Evolutionary conservation across 2,329 filamentous ascomycete genomes (phyloP), one percentile per base, ranked within the genome.

Genomic region (Clarireedia hainanense): DNA sequence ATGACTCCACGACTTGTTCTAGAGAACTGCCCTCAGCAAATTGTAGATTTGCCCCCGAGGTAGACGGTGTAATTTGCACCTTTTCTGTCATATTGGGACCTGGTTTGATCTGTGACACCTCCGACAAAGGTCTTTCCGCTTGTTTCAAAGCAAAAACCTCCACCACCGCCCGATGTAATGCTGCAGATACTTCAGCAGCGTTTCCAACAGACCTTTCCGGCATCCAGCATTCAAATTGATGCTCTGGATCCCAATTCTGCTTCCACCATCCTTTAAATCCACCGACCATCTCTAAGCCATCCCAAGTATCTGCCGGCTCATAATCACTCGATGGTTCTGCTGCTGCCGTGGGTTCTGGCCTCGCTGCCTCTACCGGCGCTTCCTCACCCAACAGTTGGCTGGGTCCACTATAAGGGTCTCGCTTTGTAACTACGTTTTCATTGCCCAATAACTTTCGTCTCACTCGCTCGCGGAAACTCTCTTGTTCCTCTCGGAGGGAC

Each of bases 161-260:
- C 5, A 84, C 75, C 10, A 80, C 70, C 4, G 81, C 76, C 58
- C 79, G 75, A 59, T 80, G 78, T 42, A 84, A 73, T 34, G 76
- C 72, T 45, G 65, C 69, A 42, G 70, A 63, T 54, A 75, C 60
- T 27, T 72, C 66, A 6, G 69, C 64, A 9, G 62, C 61, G 52
- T 73, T 66, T 5, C 63, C 66, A 42, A 71, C 58, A 54, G 68
- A 71, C 42, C 71, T 66, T 42, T 63, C 59, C 10, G 71, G 66
- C 56, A 73, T 62, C 62, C 78, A 76, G 10, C 72, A 69, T 48
- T 63, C 57, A 60, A 74, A 77, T 27, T 61, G 55, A 67, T 78
- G 71, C 14, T 66, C 64, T 14, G 66, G 59, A 34, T 67, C 67
- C 47, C 70, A 65, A 39, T 70, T 70, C 23, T 69, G 58, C 43